A percentile compares a stretch with the other conserved stretches of the same genome.
Conservation (phyloP, 1,284 basidiomycete species). For the Volvariella surrecta region DNA sequence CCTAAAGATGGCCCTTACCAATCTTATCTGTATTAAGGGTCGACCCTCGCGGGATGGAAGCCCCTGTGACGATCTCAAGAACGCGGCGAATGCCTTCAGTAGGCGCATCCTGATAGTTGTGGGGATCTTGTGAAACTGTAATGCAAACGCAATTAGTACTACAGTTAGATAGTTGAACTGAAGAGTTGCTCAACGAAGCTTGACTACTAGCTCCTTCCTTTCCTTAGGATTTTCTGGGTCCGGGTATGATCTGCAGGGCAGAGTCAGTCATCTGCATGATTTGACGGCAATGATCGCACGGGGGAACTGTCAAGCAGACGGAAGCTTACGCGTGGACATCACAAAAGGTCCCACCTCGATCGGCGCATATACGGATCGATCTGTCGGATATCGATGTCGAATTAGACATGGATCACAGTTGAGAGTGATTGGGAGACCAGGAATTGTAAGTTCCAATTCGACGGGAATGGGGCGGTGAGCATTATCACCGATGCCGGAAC, state of each 20-base stretch:
- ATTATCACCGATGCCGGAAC: no score
- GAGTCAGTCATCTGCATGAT: constrained; percentile 2
- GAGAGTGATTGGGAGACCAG: no score
- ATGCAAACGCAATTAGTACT: not conserved
- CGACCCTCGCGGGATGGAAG: constrained; percentile 55
- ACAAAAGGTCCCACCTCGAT: constrained; percentile 71
- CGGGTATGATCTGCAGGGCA: constrained; percentile 52
- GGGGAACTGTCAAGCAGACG: not conserved
- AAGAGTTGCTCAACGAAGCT: constrained; percentile 56
- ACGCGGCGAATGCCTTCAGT: constrained; percentile 93
- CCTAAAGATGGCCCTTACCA: constrained; percentile 39
- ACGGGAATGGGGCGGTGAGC: no score
- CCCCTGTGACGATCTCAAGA: constrained; percentile 69
- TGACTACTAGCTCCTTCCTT: constrained; percentile 67
- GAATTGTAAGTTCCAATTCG: no score
- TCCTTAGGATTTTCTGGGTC: constrained; percentile 52
- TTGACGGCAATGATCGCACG: constrained; percentile 4
- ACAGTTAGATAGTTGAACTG: not conserved
- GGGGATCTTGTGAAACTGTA: constrained; percentile 77
- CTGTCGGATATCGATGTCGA: constrained; percentile 41
- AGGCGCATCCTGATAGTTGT: constrained; percentile 89
- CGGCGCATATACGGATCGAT: constrained; percentile 47
- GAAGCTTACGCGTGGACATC: constrained; percentile 62
- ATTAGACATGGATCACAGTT: no score
- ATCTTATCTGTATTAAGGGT: constrained; percentile 79